Conservation (phyloP, 78 protist genomes). For the Emiliania huxleyi region DNA sequence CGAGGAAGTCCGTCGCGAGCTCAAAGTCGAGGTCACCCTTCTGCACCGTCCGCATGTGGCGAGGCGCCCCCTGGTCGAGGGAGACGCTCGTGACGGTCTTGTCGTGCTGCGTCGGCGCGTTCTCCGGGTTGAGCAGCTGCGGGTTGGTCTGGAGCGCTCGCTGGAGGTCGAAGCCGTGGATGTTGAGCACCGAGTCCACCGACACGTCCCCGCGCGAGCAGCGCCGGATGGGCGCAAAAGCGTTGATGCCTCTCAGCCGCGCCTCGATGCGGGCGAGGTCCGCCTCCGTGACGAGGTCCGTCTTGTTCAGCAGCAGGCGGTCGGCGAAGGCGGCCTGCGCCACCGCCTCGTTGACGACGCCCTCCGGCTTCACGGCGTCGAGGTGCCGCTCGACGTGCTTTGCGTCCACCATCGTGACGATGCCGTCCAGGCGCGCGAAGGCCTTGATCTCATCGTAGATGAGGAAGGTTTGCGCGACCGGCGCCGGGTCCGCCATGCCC, state of each 20-base stretch:
- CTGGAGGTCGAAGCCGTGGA: slow-evolving; percentile 23
- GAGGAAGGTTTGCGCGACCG: slow-evolving; percentile 65
- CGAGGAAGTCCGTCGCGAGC: background rate
- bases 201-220: background rate
- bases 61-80: no score
- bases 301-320: no score
- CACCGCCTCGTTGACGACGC: no score
- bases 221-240: background rate
- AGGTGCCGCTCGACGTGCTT: no score
- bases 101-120: slow-evolving; percentile 26
- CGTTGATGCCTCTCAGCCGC: background rate
- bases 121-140: background rate
- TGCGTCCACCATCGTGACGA: slow-evolving; percentile 70
- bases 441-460: slow-evolving; percentile 63
- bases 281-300: slow-evolving; percentile 6
- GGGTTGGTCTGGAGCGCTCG: background rate
- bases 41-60: no score
- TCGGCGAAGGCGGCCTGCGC: no score
- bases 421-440: slow-evolving; percentile 59
- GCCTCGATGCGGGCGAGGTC: background rate
- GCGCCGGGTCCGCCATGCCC: slow-evolving; percentile 76
- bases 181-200: background rate
- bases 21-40: background rate
- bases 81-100: background rate
- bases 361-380: no score